A percentile compares a stretch with the other conserved stretches of the same genome.
Conservation (phyloP, 73 alveolate species). For the Uronychia binucleata region DNA sequence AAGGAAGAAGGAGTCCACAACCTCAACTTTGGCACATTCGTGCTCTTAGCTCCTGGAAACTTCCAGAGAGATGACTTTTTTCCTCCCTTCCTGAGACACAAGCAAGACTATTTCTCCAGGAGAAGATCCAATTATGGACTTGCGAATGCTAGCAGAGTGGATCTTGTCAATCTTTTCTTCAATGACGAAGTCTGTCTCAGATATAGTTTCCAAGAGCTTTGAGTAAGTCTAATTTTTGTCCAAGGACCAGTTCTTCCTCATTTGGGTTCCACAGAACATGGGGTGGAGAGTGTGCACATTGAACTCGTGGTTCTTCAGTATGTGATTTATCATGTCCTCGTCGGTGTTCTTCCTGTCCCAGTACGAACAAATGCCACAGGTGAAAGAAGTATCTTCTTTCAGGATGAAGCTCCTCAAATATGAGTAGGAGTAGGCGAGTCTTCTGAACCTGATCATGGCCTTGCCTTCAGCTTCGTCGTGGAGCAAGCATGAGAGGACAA, state of each 20-base stretch:
- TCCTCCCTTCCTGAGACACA: background rate
- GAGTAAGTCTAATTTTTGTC: background rate
- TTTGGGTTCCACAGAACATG: background rate
- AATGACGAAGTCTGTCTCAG: background rate
- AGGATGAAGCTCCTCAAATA: background rate
- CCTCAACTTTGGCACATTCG: background rate
- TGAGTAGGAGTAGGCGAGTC: background rate
- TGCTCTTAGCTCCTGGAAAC: background rate
- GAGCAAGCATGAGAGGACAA: background rate
- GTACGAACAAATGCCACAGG: background rate
- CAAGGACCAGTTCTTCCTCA: background rate
- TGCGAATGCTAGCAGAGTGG: background rate
- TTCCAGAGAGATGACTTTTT: background rate
- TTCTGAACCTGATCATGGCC: background rate
- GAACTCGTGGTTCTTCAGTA: background rate
- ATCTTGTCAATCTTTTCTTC: background rate
- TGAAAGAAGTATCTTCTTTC: background rate
- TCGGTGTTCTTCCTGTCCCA: background rate
- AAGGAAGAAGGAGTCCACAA: background rate
- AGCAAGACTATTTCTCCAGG: background rate
- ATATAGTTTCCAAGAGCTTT: background rate
- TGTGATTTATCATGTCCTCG: constrained; percentile 5
- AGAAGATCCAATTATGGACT: background rate
- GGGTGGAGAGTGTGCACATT: background rate
- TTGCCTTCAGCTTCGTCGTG: background rate